Evolutionary conservation across 1,284 basidiomycete species (phyloP).

Genomic region (Heliocybe sulcata): DNA sequence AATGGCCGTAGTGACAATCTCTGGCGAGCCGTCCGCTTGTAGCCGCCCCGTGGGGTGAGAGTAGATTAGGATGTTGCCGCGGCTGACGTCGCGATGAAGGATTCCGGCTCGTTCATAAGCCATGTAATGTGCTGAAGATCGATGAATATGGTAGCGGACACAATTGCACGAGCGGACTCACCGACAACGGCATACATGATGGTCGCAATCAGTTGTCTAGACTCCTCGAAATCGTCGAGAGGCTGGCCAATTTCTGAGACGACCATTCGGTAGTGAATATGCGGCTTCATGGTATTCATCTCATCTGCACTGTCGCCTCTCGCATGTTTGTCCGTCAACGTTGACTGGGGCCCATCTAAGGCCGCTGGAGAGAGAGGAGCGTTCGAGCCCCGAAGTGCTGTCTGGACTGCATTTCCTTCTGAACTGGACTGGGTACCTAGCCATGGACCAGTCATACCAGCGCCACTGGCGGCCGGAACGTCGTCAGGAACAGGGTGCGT

Average conservation of each 20-base stretch:
- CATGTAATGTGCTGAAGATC: conserved; percentile 16
- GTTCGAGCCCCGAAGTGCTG: no score
- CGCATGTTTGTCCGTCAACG: no score
- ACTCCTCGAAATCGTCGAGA: conserved; percentile 7
- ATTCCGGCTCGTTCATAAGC: conserved; percentile 17
- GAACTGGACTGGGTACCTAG: no score
- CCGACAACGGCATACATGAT: conserved; percentile 6
- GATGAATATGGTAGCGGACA: conserved; percentile 2
- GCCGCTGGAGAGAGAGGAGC: no score
- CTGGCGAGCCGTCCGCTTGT: background rate
- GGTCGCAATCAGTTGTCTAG: conserved; percentile 7
- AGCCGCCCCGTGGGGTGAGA: no score
- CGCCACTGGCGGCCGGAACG: no score
- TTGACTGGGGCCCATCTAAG: no score
- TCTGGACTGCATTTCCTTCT: no score
- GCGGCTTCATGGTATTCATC: background rate
- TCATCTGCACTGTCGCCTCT: background rate
- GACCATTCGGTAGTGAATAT: conserved; percentile 11
- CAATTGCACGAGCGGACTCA: conserved; percentile 5
- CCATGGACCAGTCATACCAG: no score
- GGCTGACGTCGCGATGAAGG: conserved; percentile 28
- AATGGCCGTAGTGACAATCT: conserved; percentile 14
- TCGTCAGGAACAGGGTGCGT: no score
- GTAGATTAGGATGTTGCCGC: conserved; percentile 26
- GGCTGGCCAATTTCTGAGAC: conserved; percentile 9